phyloP scores from a whole-genome alignment of 345 rosid genomes.

The Theobroma cacao region DNA sequence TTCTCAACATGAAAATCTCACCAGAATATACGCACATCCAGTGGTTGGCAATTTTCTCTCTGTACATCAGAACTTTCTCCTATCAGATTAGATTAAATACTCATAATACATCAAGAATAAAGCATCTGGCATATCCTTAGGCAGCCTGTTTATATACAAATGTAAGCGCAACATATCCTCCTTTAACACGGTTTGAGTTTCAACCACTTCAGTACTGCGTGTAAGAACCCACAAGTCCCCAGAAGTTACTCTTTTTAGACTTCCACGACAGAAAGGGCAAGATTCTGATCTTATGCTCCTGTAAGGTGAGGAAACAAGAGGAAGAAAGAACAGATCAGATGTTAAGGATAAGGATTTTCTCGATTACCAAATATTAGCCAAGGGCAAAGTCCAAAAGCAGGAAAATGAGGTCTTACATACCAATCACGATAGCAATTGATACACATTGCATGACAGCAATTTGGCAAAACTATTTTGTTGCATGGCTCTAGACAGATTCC shows the following conservation, averaged over 20 bases:
- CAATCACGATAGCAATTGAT: conserved; percentile 55
- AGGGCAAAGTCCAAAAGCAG: not conserved
- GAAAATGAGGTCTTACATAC: conserved; percentile 19
- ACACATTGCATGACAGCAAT: conserved; percentile 57
- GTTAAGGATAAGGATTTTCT: not conserved
- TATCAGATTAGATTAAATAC: conserved; percentile 34
- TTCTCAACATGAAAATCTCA: conserved; percentile 12
- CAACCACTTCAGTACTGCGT: conserved; percentile 37
- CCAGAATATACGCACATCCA: conserved; percentile 15
- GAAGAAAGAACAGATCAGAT: not conserved
- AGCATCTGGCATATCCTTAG: conserved; percentile 41
- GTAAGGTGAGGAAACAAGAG: conserved; percentile 1
- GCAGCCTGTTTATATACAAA: conserved; percentile 38
- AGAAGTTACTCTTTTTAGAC: conserved; percentile 45
- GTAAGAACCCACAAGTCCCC: conserved; percentile 54
- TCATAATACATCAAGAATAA: conserved; percentile 49
- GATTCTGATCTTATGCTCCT: conserved; percentile 55
- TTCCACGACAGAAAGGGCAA: conserved; percentile 51
- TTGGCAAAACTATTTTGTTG: conserved; percentile 50
- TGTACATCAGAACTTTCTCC: conserved; percentile 2
- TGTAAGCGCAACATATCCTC: conserved; percentile 44
- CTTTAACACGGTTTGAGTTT: conserved; percentile 29
- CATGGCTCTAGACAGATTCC: conserved; percentile 58
- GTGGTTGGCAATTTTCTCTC: not conserved
- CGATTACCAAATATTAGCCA: not conserved